Base-by-base conservation (phyloP, 495 filamentous ascomycete species). In the Tuber indicum region DNA sequence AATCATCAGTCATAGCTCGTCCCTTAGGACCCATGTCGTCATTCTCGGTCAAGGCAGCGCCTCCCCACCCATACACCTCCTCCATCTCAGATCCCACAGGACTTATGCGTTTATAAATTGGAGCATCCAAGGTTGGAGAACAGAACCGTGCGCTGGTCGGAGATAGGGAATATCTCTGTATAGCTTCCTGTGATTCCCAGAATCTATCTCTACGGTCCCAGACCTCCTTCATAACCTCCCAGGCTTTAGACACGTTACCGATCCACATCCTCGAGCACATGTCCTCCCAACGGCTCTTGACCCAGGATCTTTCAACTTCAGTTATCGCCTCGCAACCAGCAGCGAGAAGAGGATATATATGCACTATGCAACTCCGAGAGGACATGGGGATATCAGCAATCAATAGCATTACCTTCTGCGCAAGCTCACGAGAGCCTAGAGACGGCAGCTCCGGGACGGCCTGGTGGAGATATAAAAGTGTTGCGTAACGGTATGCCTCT, bases 401-500 rank as follows among this genome's bases (percentile, higher is more conserved):
- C 72, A 89, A 86, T 14, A 86, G 84, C 76, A 94, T 79, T 3
- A 90, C 89, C 32, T 88, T 88, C 75, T 90, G 88, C 3, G 92
- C 90, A 8, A 94, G 85, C 21, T 88, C 87, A 21, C 87, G 86
- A 5, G 89, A 86, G 9, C 86, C 84, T 43, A 86, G 85, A 2
- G 87, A 91, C 14, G 91, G 91, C 47, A 94, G 88, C 81, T 93
- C 92, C 3, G 92, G 92, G 5, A 94, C 90, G 8, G 92, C 91
- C 83, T 94, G 91, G 75, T 93, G 91, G 2, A 94, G 88, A 76
- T 93, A 92, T 8, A 94, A 84, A 12, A 94, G 84, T 0, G 91
- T 93, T 6, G 92, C 92, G 86, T 88, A 92, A 58, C 91, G 90
- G 79, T 94, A 94, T 17, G 92, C 91, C 82, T 93, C 89, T 1